phyloP scores from a whole-genome alignment of 495 filamentous ascomycete species.

The Penicillium pancosmium region DNA sequence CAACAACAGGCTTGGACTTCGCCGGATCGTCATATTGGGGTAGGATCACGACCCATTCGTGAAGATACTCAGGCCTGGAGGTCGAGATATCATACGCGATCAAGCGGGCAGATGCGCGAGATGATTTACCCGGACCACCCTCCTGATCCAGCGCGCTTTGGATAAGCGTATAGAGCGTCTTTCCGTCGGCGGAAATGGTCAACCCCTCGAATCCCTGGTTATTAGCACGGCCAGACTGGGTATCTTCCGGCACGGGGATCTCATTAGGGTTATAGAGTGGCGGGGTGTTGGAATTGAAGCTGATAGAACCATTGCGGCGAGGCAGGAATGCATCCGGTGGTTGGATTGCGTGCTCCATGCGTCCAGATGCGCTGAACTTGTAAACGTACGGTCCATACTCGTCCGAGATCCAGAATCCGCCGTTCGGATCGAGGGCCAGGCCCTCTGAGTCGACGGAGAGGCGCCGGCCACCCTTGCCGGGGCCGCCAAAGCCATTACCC shows the following conservation, averaged over 20 bases:
- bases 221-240: constrained; percentile 67
- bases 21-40: constrained; percentile 58
- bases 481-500: constrained; percentile 74
- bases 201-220: constrained; percentile 82
- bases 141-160: constrained; percentile 71
- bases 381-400: constrained; percentile 82
- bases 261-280: constrained; percentile 59
- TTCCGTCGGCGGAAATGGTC: constrained; percentile 64
- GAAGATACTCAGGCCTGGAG: constrained; percentile 42
- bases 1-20: constrained; percentile 46
- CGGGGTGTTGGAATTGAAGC: constrained; percentile 62
- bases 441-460: constrained; percentile 72
- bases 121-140: constrained; percentile 58
- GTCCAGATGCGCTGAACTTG: constrained; percentile 61
- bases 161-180: constrained; percentile 66
- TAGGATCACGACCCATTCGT: constrained; percentile 71
- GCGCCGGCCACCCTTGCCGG: constrained; percentile 60
- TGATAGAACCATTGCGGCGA: constrained; percentile 59
- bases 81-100: constrained; percentile 63
- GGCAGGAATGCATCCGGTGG: constrained; percentile 72
- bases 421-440: constrained; percentile 64
- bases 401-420: constrained; percentile 75
- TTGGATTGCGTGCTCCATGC: constrained; percentile 66
- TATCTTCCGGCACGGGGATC: constrained; percentile 53
- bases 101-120: constrained; percentile 58